Percentiles rank a stretch among this genome's conserved stretches.
Evolutionary conservation across 441 rosid species (phyloP).

Genomic region (Cnidoscolus chayamansa): DNA sequence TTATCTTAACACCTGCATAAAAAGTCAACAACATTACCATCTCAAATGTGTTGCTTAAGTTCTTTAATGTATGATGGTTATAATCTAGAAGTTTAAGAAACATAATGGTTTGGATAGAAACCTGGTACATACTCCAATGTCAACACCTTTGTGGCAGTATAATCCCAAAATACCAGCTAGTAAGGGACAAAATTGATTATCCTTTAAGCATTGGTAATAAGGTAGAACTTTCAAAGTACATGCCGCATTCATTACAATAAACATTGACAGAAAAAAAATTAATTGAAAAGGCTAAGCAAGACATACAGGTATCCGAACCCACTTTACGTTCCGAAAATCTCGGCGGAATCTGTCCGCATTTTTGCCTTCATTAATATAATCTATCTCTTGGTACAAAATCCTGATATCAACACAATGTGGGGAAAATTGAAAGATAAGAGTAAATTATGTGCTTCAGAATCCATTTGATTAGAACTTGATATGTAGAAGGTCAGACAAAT

Average conservation of each 20-base stretch:
- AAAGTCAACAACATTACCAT: not conserved
- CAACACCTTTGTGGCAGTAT: slow-evolving; percentile 81
- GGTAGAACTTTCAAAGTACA: not conserved
- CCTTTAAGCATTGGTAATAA: slow-evolving; percentile 4
- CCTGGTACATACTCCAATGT: slow-evolving; percentile 98
- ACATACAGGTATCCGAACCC: slow-evolving; percentile 95
- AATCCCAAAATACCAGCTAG: slow-evolving; percentile 90
- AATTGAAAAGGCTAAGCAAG: slow-evolving; percentile 19
- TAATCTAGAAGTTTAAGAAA: slow-evolving; percentile 13
- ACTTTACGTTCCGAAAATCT: slow-evolving; percentile 83
- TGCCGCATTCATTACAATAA: not conserved
- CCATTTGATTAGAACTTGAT: not conserved
- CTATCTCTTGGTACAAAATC: slow-evolving; percentile 88
- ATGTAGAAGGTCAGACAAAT: not conserved
- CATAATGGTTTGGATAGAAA: slow-evolving; percentile 32
- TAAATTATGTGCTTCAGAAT: slow-evolving; percentile 5
- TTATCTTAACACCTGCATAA: slow-evolving; percentile 77
- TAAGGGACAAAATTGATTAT: slow-evolving; percentile 16
- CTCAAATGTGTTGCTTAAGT: not conserved
- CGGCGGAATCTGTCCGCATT: slow-evolving; percentile 85
- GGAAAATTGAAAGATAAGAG: slow-evolving; percentile 8
- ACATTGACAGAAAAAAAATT: not conserved
- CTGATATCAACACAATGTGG: slow-evolving; percentile 41
- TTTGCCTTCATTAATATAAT: slow-evolving; percentile 90
- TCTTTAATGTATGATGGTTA: not conserved